Evolutionary conservation across 345 rosid genomes (phyloP), one percentile per base, ranked within the genome.

Genomic region (Physaria fendleri): DNA sequence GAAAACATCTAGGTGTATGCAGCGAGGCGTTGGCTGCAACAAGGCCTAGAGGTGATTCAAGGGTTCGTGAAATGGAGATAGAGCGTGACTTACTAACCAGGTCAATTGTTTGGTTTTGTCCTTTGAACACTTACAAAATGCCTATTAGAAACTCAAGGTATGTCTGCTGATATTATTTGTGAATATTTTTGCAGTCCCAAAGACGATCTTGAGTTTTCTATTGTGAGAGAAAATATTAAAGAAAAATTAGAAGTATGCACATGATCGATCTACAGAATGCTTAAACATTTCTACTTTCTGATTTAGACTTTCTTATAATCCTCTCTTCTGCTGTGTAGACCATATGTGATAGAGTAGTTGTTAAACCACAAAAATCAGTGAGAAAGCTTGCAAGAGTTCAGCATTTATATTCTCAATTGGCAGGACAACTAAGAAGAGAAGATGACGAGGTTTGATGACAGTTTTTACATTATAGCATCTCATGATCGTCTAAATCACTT

Each of bases 11-110:
- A 22, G 77, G 77, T 59, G 74, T 87, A 14, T 73, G 77, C 28
- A 90, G 95, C 29, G 97, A 90, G 67, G 95, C 95, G 42, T 59
- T 90, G 81, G 95, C 95, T 50, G 97, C 84, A 65, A 90, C 95
- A 34, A 89, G 91, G 45, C 85, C 91, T 47, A 80, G 95, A 80
- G 95, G 90, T 25, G 75, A 62, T 67, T 79, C 97, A 20, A 64
- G 39, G 35, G 73, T 78, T 71, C 66, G 49, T 51, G 95, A 87
- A 80, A 75, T 79, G 66, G 91, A 80, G 73, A 73, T 87, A 46
- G 94, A 85, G 73, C 83, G 38, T 16, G 91, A 90, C 69, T 78
- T 90, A 71, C 78, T 87, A 63, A 78, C 89, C 71, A 90, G 91
- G 97, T 90, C 41, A 34, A 2, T 41, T 35, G 33, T 55, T 56